Base-by-base conservation (phyloP, 176 grass and related monocot species). In the Aegilops longissima region DNA sequence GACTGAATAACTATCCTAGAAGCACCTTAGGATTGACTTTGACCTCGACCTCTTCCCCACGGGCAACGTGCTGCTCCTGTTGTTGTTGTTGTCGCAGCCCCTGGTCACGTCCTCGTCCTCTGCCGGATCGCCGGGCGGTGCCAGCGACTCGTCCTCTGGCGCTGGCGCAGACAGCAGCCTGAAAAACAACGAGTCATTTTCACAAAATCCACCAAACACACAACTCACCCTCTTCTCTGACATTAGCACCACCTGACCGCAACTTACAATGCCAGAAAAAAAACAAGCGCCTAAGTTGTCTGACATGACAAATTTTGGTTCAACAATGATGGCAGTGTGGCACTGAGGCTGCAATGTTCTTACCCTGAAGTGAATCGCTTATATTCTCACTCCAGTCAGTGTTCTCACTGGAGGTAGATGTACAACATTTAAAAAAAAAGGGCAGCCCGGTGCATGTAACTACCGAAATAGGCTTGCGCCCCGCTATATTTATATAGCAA, bases 21-120 rank as follows among this genome's bases (percentile, higher is more conserved):
- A n/a, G 69, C 35, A 71, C 69, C 73, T 90, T 16, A 73, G 62
- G 85, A 56, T 90, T 14, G 81, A 92, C 66, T 52, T 92, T 5
- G 66, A 87, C 70, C 56, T 87, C 27, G 67, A 90, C 9, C 73
- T 84, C 80, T 73, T 80, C 25, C 52, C 67, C 13, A 9, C 54
- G n/a, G 84, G 81, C 9, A 23, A 23, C 21, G 76, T 64, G 45
- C 71, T 14, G 9, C 58, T 42, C 66, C 80, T 9, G 18, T 10
- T 18, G 59, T 23, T 31, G 30, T 31, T 31, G 30, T 31, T n/a
- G 82, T 77, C 78, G 63, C 73, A 34, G 9, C 76, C 69, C 49
- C 63, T 65, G 42, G 64, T 73, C 10, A 86, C 88, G 9, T 65
- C 88, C 0, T 88, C 85, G 20, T 83, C 78, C 74, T 78, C 83